phyloP scores from a whole-genome alignment of 108 stramenopile species.

The Conticribra guillardii region DNA sequence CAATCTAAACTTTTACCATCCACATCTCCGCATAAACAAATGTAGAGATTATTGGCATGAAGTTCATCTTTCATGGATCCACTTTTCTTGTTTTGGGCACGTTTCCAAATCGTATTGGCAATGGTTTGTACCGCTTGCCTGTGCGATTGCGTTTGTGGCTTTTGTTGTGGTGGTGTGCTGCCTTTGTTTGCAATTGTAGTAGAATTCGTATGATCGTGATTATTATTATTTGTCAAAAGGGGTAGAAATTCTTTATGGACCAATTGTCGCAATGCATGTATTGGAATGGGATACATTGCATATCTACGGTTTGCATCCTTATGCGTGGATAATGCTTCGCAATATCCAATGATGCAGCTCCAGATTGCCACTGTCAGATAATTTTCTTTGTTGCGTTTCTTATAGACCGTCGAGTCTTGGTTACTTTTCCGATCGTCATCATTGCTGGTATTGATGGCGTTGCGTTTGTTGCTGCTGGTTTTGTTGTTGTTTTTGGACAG shows the following conservation, averaged over 20 bases:
- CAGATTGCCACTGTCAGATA: slow-evolving; percentile 50
- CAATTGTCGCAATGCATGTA: slow-evolving; percentile 45
- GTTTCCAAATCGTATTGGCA: slow-evolving; percentile 59
- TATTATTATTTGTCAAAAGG: slow-evolving; percentile 1
- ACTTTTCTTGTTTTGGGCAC: slow-evolving; percentile 37
- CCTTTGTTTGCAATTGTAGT: background rate
- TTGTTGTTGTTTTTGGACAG: background rate
- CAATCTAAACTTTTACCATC: slow-evolving; percentile 68
- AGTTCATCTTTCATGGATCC: slow-evolving; percentile 55
- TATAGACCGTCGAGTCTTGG: no score
- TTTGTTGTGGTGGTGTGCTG: background rate
- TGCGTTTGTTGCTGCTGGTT: background rate
- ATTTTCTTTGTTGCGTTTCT: no score
- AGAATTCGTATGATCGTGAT: background rate
- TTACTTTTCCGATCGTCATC: no score
- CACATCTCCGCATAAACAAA: slow-evolving; percentile 57
- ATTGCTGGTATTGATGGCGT: background rate
- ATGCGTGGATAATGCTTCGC: slow-evolving; percentile 66
- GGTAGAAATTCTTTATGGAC: slow-evolving; percentile 46
- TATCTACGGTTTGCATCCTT: slow-evolving; percentile 45
- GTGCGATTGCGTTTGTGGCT: slow-evolving; percentile 15
- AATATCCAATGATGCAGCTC: slow-evolving; percentile 66
- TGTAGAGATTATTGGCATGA: slow-evolving; percentile 67
- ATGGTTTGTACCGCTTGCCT: slow-evolving; percentile 49
- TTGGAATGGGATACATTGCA: slow-evolving; percentile 54